These are phyloP conservation scores for Pythium coloratum DNA, from an alignment of 352 stramenopile species.

Conservation along the genomic window DNA sequence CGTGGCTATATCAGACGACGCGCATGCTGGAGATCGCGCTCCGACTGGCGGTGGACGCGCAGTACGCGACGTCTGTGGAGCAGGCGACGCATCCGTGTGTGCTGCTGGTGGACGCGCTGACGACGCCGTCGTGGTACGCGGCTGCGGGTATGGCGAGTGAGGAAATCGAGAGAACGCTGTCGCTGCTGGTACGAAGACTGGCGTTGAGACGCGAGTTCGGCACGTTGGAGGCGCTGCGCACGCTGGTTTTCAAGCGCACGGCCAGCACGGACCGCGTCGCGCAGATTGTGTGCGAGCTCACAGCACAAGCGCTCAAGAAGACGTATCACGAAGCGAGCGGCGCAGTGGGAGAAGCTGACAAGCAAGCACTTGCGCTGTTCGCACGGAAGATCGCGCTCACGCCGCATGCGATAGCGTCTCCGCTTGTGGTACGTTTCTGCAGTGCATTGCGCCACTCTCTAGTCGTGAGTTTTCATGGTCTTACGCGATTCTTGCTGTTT, in stretches of 20 bases:
- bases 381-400: constrained; percentile 19
- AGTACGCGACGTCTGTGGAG: constrained; percentile 14
- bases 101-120: constrained; percentile 50
- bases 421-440: constrained; percentile 20
- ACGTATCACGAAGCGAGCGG: neutral
- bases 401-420: constrained; percentile 11
- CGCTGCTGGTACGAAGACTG: constrained; percentile 33
- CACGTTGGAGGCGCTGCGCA: constrained; percentile 22
- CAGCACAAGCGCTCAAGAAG: constrained; percentile 8
- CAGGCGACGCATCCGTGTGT: constrained; percentile 46
- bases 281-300: constrained; percentile 13
- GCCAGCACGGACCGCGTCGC: constrained; percentile 11
- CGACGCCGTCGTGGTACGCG: constrained; percentile 32
- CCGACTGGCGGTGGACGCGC: constrained; percentile 31
- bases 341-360: neutral
- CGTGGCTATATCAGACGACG: constrained; percentile 40
- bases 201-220: constrained; percentile 21
- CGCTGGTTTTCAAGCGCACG: neutral
- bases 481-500: neutral
- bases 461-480: too few relatives aligned
- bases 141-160: constrained; percentile 13
- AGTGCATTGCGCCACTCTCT: too few relatives aligned
- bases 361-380: constrained; percentile 6
- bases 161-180: constrained; percentile 15
- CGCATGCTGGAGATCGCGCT: constrained; percentile 47